These are phyloP conservation scores for Leccinum truebloodii DNA, from an alignment of 768 basidiomycete genomes.

Conservation along the genomic window DNA sequence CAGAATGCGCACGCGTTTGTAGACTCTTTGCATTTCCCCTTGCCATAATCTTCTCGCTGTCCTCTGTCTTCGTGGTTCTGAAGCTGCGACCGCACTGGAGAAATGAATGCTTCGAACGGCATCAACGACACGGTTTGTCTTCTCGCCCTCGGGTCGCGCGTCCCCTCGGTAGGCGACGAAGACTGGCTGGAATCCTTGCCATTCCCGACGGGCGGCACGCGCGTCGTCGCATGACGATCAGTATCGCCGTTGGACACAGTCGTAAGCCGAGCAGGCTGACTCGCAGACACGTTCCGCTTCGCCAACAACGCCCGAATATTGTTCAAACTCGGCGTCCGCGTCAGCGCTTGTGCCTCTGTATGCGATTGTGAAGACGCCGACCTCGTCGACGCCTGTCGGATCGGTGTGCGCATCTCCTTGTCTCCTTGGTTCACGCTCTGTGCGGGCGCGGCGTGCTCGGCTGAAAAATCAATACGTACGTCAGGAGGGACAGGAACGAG, in stretches of 20 bases:
- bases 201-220: not conserved
- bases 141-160: not conserved
- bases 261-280: not conserved
- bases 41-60: not conserved
- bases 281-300: slow-evolving; percentile 6
- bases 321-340: slow-evolving; percentile 17
- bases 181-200: not conserved
- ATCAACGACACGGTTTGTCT: not conserved
- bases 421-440: not conserved
- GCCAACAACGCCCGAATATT: slow-evolving; percentile 17
- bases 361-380: not conserved
- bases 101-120: slow-evolving; percentile 28
- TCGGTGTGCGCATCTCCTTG: not conserved
- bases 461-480: slow-evolving; percentile 1
- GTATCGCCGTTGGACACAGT: not conserved
- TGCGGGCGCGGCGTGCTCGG: not conserved
- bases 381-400: not conserved
- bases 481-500: not conserved
- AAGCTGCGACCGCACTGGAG: slow-evolving; percentile 7
- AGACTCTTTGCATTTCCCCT: not conserved
- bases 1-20: not conserved
- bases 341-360: not conserved
- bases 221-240: not conserved
- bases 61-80: not conserved
- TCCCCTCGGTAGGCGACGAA: not conserved